These are phyloP conservation scores for Leptodontidium sp. DNA, from an alignment of 2,329 filamentous ascomycete genomes.

Conservation along the genomic window DNA sequence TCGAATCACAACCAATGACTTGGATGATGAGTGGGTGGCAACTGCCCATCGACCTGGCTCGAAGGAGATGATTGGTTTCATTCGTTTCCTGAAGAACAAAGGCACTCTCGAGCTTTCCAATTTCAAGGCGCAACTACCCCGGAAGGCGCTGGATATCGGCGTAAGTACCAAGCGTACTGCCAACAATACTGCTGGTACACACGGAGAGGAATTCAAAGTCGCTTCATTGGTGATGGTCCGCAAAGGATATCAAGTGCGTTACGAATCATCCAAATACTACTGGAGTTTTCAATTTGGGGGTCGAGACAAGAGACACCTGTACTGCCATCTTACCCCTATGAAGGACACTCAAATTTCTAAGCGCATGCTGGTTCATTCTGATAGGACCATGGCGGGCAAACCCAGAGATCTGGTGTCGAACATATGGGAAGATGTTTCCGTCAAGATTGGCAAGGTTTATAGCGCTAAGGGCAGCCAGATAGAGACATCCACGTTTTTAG, in stretches of 20 bases:
- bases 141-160: constrained; percentile 30
- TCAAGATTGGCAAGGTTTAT: constrained; percentile 34
- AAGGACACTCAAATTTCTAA: constrained; percentile 10
- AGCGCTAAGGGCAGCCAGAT: not conserved
- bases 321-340: constrained; percentile 27
- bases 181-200: constrained; percentile 35
- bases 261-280: constrained; percentile 34
- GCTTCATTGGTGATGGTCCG: constrained; percentile 43
- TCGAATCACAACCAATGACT: constrained; percentile 18
- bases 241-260: constrained; percentile 33
- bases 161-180: constrained; percentile 32
- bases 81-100: constrained; percentile 34
- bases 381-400: not conserved
- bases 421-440: constrained; percentile 36
- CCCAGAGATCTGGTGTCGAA: constrained; percentile 24
- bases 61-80: constrained; percentile 36
- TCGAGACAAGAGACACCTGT: constrained; percentile 22
- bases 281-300: constrained; percentile 39
- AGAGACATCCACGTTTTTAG: constrained; percentile 12
- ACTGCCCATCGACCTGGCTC: constrained; percentile 17
- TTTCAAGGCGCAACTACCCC: constrained; percentile 37
- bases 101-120: constrained; percentile 40
- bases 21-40: constrained; percentile 18
- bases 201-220: constrained; percentile 46
- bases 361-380: not conserved